Evolutionary conservation across 495 filamentous ascomycete genomes (phyloP), one percentile per base, ranked within the genome.

Genomic region (Cryomyces antarcticus): DNA sequence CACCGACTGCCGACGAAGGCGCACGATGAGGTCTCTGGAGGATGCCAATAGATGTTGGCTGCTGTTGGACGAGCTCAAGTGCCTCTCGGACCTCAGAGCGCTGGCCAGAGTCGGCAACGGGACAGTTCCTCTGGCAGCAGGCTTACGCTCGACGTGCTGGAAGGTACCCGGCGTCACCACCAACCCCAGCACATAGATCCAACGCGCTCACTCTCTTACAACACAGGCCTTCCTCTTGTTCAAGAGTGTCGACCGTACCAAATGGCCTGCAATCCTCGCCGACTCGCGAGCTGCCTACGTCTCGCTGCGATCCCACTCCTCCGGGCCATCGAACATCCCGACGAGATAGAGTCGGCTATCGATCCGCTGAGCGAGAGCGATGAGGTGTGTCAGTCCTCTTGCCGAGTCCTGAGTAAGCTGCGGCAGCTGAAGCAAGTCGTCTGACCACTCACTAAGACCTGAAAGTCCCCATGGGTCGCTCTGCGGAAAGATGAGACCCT

Each of bases 141-240:
- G 85, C 13, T 70, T 87, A 43, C 72, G 89, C 34, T 94, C 87
- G 27, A 69, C 93, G 39, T 93, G 82, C 60, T 97, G 89, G 89
- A 96, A 92, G 75, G 82, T 76, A 54, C 56, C 64, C 57, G 44
- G 12, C 38, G 12, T 5, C 6, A 12, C 31, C 34, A 37, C 7
- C 11, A 35, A 7, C 41, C 35, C 28, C n/a, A 5, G 36, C 1
- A 30, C 39, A 28, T 39, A 41, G 48, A 31, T 24, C 17, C 17
- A 24, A 24, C 17, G 17, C 17, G 17, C 17, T 24, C 17, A 24
- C 17, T 24, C 17, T 24, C 17, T 24, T 24, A 2, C 46, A 31
- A 59, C 52, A 29, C 17, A 89, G 82, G 70, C 71, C 38, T 93
- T 93, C 59, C 62, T 96, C 30, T 68, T 95, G 36, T 88, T 81